Evolutionary conservation across 306 rosid species (phyloP), one percentile per base, ranked within the genome.

Genomic region (Quercus mongolica): DNA sequence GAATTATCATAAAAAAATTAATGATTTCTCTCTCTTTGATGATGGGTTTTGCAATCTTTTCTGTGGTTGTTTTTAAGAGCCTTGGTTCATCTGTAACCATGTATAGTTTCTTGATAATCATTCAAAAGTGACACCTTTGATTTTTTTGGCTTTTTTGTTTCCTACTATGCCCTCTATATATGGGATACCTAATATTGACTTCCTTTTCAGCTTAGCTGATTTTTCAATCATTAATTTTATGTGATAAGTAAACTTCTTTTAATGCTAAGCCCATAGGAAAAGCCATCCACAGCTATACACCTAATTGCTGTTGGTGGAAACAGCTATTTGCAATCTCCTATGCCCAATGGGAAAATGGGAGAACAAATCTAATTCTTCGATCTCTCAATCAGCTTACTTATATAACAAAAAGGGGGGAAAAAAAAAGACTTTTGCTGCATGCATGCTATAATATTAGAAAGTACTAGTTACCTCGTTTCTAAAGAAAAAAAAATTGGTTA

Each of bases 171-270:
- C 71, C 78, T 38, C 70, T 73, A 54, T 51, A 31, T 62, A 73
- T 63, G 77, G 81, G 78, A 58, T 80, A 78, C 77, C 75, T 61
- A 65, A 73, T 81, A 17, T 74, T 69, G 83, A 77, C 84, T 38
- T 59, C 68, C 62, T 68, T 75, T 76, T 23, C 15, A 62, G 69
- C 63, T 74, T 73, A 65, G 52, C 51, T 74, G 68, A 74, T 74
- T 56, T 51, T 26, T 57, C 73, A 76, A 76, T 71, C 38, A 20
- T 44, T 69, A 65, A 15, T 56, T 65, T 79, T 69, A 56, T 58
- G 69, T 70, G 63, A 72, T 49, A 58, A 59, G 15, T 75, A 61
- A 15, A 61, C 57, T 62, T 51, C 19, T 54, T 67, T 67, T 75
- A 35, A 78, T 35, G 77, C 17, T 44, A 33, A 56, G 54, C 78